These are phyloP conservation scores for Platanus orientalis DNA, from an alignment of 164 flowering plant species.

Conservation along the genomic window DNA sequence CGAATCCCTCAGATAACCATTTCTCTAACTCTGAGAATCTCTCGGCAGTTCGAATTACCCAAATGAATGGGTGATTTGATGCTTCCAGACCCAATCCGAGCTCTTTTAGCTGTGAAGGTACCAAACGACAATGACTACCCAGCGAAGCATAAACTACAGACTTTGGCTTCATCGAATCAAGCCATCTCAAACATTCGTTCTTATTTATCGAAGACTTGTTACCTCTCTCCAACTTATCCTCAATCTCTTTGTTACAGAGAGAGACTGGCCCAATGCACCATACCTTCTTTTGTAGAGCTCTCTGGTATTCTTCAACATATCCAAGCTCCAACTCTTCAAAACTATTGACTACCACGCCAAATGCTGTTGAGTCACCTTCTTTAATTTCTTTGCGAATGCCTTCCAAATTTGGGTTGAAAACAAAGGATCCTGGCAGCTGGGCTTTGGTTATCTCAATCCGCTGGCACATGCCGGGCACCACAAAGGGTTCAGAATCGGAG, in stretches of 20 bases:
- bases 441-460: slow-evolving; percentile 27
- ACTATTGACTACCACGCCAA: slow-evolving; percentile 35
- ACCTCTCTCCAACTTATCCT: slow-evolving; percentile 36
- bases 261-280: slow-evolving; percentile 55
- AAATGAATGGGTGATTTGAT: slow-evolving; percentile 34
- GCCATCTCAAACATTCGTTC: slow-evolving; percentile 34
- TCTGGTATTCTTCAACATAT: slow-evolving; percentile 24
- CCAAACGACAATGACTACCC: slow-evolving; percentile 28
- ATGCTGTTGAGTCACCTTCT: slow-evolving; percentile 14
- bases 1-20: slow-evolving; percentile 34
- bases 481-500: slow-evolving; percentile 26
- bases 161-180: slow-evolving; percentile 16
- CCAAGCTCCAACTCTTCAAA: slow-evolving; percentile 34
- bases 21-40: slow-evolving; percentile 18
- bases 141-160: slow-evolving; percentile 39
- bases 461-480: slow-evolving; percentile 35
- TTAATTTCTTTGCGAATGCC: slow-evolving; percentile 38
- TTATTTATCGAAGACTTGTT: slow-evolving; percentile 20
- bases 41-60: slow-evolving; percentile 38
- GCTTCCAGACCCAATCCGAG: slow-evolving; percentile 39
- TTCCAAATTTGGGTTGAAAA: too few relatives aligned
- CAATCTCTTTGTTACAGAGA: slow-evolving; percentile 18
- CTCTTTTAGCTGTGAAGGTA: slow-evolving; percentile 25
- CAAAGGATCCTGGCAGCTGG: slow-evolving; percentile 26
- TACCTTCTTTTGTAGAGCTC: slow-evolving; percentile 13